Conservation (phyloP, 2,329 filamentous ascomycete species). For the Fusarium sp. region DNA sequence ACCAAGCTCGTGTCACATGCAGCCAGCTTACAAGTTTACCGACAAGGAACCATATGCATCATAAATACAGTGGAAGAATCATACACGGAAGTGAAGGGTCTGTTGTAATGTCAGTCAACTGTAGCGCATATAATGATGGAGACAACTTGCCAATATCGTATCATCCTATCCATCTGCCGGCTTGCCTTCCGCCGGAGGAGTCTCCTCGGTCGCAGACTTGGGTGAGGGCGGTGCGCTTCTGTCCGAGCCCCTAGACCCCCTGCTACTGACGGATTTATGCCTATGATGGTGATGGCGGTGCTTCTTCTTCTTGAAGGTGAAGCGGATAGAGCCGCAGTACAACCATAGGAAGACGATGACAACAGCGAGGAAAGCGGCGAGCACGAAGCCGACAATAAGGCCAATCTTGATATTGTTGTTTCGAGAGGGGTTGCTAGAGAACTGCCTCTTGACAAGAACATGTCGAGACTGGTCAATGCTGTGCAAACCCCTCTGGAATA, state of each 20-base stretch:
- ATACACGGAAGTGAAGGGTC: constrained; percentile 20
- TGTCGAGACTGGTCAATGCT: not conserved
- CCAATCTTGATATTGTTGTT: constrained; percentile 55
- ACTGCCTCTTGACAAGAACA: constrained; percentile 36
- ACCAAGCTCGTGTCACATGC: not conserved
- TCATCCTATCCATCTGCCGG: constrained; percentile 26
- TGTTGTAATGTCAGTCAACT: constrained; percentile 2
- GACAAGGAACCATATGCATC: not conserved
- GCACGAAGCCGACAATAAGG: constrained; percentile 53
- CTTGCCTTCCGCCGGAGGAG: constrained; percentile 26
- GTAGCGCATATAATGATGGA: not conserved
- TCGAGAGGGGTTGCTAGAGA: constrained; percentile 41
- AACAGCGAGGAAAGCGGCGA: constrained; percentile 52
- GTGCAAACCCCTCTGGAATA: constrained; percentile 1
- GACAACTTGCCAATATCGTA: not conserved
- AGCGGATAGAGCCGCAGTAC: constrained; percentile 52
- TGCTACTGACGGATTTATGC: constrained; percentile 44
- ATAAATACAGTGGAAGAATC: constrained; percentile 22
- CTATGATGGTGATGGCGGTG: constrained; percentile 22
- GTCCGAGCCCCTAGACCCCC: constrained; percentile 48
- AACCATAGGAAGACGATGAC: constrained; percentile 51
- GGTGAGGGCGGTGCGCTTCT: constrained; percentile 27
- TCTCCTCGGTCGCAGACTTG: constrained; percentile 19
- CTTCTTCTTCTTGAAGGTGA: constrained; percentile 43
- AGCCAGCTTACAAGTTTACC: constrained; percentile 1